A percentile compares a stretch with the other conserved stretches of the same genome.
Evolutionary conservation across 2,329 filamentous ascomycete genomes (phyloP).

Genomic region (Botrytis hyacinthi): DNA sequence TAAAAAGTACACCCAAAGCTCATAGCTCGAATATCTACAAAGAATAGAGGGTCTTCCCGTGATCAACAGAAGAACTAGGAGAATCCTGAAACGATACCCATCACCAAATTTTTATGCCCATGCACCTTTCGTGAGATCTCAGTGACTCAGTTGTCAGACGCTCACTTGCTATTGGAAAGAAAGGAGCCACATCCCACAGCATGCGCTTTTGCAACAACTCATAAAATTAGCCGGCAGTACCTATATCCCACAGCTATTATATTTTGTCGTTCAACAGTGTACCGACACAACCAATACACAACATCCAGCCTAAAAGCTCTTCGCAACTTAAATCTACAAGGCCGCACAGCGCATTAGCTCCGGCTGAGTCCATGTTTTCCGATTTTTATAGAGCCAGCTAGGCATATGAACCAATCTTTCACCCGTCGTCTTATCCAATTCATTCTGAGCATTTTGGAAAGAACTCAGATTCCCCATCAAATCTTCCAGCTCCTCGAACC

Average conservation of each 20-base stretch:
- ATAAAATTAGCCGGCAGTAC: neutral
- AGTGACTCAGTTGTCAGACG: fast-evolving
- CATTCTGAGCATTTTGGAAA: fast-evolving
- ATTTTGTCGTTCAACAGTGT: neutral
- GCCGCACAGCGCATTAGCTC: neutral
- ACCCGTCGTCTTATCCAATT: neutral
- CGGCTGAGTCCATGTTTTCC: neutral
- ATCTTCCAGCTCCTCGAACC: neutral
- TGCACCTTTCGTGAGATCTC: neutral
- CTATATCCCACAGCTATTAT: neutral
- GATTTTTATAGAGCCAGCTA: neutral
- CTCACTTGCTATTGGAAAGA: neutral
- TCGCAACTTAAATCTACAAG: neutral
- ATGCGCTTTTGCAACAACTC: neutral
- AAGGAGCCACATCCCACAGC: neutral
- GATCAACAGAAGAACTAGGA: neutral
- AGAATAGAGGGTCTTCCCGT: neutral
- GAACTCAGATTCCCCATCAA: neutral
- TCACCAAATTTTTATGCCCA: fast-evolving
- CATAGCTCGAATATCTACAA: neutral
- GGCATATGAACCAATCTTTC: neutral
- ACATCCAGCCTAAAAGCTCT: too few species aligned
- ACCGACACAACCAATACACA: fast-evolving
- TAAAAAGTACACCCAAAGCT: neutral
- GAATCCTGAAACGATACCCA: neutral